Conservation (phyloP, 177 flowering plant species). For the Vitis hybrid region DNA sequence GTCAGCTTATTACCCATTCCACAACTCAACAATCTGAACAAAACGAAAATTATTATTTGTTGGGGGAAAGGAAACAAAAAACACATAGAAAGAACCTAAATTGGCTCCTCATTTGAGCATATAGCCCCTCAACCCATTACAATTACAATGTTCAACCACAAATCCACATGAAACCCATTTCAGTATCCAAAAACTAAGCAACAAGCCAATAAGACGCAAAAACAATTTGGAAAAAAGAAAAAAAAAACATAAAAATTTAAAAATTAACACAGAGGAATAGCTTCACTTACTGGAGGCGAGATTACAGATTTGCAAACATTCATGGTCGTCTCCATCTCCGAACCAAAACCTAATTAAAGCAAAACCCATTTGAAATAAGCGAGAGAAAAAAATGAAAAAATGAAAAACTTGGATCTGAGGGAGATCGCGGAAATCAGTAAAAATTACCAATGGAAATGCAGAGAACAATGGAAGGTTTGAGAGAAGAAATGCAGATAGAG, state of each 20-base stretch:
- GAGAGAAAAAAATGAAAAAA: background rate
- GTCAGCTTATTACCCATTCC: no score
- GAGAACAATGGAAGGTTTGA: background rate
- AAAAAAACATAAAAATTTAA: background rate
- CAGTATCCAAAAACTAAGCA: no score
- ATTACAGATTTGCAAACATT: conserved; percentile 39
- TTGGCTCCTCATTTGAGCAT: no score
- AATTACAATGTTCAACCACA: background rate
- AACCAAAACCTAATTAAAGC: background rate
- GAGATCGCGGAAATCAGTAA: background rate
- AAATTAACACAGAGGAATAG: background rate
- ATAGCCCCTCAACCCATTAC: no score
- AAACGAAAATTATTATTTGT: no score
- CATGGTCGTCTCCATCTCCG: conserved; percentile 45
- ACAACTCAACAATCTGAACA: background rate
- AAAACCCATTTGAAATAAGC: background rate
- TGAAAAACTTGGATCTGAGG: background rate
- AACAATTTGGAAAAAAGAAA: background rate
- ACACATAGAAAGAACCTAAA: no score
- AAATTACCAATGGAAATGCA: background rate
- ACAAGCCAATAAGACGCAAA: no score
- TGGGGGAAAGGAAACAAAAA: no score
- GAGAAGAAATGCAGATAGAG: background rate
- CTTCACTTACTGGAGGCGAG: conserved; percentile 37
- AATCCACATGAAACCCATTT: background rate